Evolutionary conservation across 2,329 filamentous ascomycete species (phyloP).

Genomic region (Sporothrix brunneoviolacea): DNA sequence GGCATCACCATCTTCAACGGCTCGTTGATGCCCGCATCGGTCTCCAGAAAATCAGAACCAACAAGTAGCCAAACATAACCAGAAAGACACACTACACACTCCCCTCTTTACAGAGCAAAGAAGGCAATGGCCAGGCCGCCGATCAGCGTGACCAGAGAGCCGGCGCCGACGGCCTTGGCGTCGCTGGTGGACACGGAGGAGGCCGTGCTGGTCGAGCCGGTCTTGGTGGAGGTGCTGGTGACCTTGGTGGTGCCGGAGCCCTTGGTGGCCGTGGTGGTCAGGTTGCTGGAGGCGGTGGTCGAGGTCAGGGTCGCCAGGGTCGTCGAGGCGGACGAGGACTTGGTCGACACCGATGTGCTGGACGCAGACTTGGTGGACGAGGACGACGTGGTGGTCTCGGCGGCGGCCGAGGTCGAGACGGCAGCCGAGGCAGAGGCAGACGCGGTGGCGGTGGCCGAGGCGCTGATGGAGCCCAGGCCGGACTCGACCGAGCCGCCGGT

Average conservation of each 20-base stretch:
- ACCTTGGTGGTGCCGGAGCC: conserved; percentile 17
- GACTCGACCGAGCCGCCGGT: conserved; percentile 21
- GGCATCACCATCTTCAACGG: not conserved
- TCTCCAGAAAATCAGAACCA: too few relatives aligned
- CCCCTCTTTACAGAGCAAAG: conserved; percentile 37
- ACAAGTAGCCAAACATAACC: too few relatives aligned
- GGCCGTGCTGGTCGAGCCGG: conserved; percentile 18
- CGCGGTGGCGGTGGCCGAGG: not conserved
- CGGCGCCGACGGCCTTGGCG: conserved; percentile 33
- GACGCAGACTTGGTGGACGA: not conserved
- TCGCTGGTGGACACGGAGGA: conserved; percentile 24
- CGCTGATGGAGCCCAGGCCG: conserved; percentile 10
- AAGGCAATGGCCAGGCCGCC: conserved; percentile 35
- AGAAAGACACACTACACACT: too few relatives aligned
- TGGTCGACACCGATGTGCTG: too few relatives aligned
- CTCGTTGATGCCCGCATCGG: not conserved
- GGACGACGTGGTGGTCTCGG: not conserved
- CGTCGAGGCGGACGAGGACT: conserved; percentile 5
- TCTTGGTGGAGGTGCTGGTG: conserved; percentile 24
- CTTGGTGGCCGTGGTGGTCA: conserved; percentile 16
- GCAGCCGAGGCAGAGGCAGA: conserved; percentile 6
- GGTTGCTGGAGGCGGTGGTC: conserved; percentile 15
- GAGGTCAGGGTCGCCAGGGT: conserved; percentile 22
- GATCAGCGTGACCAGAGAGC: conserved; percentile 35
- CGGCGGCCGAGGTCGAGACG: conserved; percentile 14